Conservation (phyloP, 1,284 basidiomycete species). For the Tetrapyrgos nigripes region DNA sequence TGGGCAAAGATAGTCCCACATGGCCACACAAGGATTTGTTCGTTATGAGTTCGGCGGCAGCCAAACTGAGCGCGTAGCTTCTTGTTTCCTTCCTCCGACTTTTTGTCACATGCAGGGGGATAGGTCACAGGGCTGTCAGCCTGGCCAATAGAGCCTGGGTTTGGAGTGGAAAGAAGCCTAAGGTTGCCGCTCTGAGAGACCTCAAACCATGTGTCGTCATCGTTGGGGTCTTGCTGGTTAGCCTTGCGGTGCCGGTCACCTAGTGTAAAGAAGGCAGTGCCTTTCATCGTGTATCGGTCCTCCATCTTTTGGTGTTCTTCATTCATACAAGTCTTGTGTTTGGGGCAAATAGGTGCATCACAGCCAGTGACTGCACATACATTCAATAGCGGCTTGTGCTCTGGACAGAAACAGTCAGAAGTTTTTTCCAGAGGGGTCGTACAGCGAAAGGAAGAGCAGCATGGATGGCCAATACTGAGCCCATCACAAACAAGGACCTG, state of each 20-base stretch:
- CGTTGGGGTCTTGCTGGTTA: neutral
- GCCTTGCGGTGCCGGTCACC: neutral
- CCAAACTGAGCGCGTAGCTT: constrained; percentile 21
- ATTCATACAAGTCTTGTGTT: neutral
- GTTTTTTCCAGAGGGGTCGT: neutral
- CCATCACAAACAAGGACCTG: constrained; percentile 10
- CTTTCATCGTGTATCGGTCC: neutral
- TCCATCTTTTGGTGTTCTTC: neutral
- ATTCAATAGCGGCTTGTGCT: neutral
- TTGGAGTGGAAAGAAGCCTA: neutral
- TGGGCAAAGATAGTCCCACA: constrained; percentile 29
- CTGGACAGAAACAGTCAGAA: constrained; percentile 1
- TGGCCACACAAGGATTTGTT: constrained; percentile 26
- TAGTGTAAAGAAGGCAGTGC: neutral
- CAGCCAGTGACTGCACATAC: constrained; percentile 1
- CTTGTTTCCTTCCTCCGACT: constrained; percentile 8
- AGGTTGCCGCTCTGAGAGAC: neutral
- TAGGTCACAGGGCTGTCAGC: neutral
- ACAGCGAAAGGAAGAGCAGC: neutral
- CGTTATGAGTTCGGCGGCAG: constrained; percentile 28
- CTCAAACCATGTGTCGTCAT: constrained; percentile 2
- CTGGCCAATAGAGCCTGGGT: neutral
- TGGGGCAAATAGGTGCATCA: neutral
- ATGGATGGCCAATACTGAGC: constrained; percentile 1
- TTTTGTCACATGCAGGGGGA: neutral